Percentiles rank a stretch among this genome's conserved stretches.
phyloP scores from a whole-genome alignment of 2,329 filamentous ascomycete species.

The Leptoxyphium fumago region DNA sequence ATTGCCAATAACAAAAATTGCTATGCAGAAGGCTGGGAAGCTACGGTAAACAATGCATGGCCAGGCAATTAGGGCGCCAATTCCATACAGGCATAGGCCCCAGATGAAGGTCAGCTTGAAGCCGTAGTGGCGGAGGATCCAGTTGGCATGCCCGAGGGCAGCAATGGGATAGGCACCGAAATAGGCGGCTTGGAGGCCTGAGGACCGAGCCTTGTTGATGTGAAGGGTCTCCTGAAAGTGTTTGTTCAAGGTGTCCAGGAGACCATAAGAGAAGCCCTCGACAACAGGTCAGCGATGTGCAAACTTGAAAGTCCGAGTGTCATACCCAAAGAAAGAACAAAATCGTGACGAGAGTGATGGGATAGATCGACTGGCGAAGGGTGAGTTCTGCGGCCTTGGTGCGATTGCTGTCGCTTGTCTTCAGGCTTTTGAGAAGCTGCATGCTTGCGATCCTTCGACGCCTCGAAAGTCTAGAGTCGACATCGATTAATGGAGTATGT shows the following conservation, averaged over 20 bases:
- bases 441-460: not conserved
- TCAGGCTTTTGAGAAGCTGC: constrained; percentile 2
- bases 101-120: constrained; percentile 34
- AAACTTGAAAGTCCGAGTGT: not conserved
- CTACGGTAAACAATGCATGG: constrained; percentile 39
- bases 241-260: constrained; percentile 40
- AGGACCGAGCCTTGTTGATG: constrained; percentile 30
- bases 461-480: no score
- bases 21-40: constrained; percentile 45
- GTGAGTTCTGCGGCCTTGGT: constrained; percentile 49
- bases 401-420: constrained; percentile 26
- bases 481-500: no score
- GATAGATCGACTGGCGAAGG: constrained; percentile 50
- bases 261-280: constrained; percentile 39
- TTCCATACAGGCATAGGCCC: constrained; percentile 40
- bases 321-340: constrained; percentile 49
- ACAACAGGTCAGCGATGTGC: not conserved
- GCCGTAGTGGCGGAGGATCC: constrained; percentile 34
- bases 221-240: constrained; percentile 31
- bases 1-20: constrained; percentile 35
- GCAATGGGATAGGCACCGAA: constrained; percentile 37
- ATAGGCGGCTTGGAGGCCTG: constrained; percentile 35
- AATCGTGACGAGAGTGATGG: constrained; percentile 49
- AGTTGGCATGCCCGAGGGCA: constrained; percentile 33
- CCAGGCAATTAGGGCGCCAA: constrained; percentile 45